phyloP scores from a whole-genome alignment of 345 rosid genomes.

The Mallotus nudiflorus region DNA sequence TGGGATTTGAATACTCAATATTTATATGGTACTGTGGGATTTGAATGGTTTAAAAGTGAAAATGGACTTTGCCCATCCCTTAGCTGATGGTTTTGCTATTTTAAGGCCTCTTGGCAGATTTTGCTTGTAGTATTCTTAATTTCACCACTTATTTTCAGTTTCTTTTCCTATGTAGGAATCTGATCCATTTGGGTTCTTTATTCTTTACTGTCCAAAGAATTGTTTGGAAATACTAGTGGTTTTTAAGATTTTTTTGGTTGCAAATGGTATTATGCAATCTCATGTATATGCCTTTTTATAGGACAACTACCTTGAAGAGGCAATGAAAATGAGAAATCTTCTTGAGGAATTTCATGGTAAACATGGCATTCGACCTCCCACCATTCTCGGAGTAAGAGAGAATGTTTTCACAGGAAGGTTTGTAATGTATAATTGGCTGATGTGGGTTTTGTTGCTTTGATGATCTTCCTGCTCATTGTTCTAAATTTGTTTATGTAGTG shows the following conservation, averaged over 20 bases:
- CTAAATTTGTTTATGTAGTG: slow-evolving; percentile 59
- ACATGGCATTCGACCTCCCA: slow-evolving; percentile 94
- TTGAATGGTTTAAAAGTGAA: no score
- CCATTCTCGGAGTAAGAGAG: slow-evolving; percentile 97
- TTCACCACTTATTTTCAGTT: neutral
- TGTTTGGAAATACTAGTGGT: neutral
- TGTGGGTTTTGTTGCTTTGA: slow-evolving; percentile 4
- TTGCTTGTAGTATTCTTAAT: neutral
- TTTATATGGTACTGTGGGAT: no score
- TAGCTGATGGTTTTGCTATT: neutral
- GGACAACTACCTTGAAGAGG: slow-evolving; percentile 99
- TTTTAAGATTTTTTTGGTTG: neutral
- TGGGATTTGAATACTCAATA: no score
- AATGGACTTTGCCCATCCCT: no score
- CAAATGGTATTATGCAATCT: neutral
- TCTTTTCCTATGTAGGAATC: neutral
- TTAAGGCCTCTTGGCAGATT: neutral
- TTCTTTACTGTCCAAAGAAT: neutral
- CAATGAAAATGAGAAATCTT: slow-evolving; percentile 97
- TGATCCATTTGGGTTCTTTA: neutral
- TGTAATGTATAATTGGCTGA: slow-evolving; percentile 2
- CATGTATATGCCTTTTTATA: slow-evolving; percentile 28
- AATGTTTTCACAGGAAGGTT: slow-evolving; percentile 97
- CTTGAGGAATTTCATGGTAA: slow-evolving; percentile 86
- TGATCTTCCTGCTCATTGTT: slow-evolving; percentile 26